Evolutionary conservation across 192 early-diverging fungal genomes (phyloP).

Genomic region (Coemansia sp.): DNA sequence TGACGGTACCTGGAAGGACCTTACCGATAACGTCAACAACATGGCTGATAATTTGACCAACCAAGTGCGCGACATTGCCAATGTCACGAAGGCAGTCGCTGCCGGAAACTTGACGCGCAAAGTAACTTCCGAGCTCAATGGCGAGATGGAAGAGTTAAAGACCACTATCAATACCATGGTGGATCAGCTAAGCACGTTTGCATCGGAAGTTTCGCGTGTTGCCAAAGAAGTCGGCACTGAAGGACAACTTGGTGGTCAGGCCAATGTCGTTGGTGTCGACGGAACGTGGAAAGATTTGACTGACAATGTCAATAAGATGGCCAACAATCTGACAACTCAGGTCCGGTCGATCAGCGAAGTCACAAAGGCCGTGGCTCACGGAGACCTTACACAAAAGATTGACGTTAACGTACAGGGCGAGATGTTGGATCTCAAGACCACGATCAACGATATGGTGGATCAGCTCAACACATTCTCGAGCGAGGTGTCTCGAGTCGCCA

Average conservation of each 20-base stretch:
- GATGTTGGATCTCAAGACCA: slow-evolving; percentile 63
- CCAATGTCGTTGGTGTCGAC: slow-evolving; percentile 58
- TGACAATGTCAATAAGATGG: slow-evolving; percentile 74
- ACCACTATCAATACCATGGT: slow-evolving; percentile 66
- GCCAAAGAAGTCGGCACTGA: slow-evolving; percentile 69
- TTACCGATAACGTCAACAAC: slow-evolving; percentile 65
- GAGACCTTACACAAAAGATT: slow-evolving; percentile 62
- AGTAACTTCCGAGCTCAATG: slow-evolving; percentile 48
- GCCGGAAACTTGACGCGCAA: slow-evolving; percentile 58
- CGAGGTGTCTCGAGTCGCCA: slow-evolving; percentile 60
- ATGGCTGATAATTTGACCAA: slow-evolving; percentile 65
- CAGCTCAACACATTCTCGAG: slow-evolving; percentile 50
- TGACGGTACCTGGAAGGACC: slow-evolving; percentile 62
- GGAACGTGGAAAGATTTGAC: slow-evolving; percentile 74
- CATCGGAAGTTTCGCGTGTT: slow-evolving; percentile 67
- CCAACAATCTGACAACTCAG: slow-evolving; percentile 62
- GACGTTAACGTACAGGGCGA: slow-evolving; percentile 58
- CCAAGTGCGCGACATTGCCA: slow-evolving; percentile 63
- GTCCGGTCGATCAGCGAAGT: slow-evolving; percentile 67
- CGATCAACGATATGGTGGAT: slow-evolving; percentile 65
- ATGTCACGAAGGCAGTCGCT: slow-evolving; percentile 60
- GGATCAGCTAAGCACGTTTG: slow-evolving; percentile 63
- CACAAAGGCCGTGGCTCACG: slow-evolving; percentile 67
- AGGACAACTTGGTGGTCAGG: slow-evolving; percentile 68
- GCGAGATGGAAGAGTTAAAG: slow-evolving; percentile 61